Percentiles rank a stretch among this genome's conserved stretches.
Evolutionary conservation across 2,329 filamentous ascomycete species (phyloP).

Genomic region (Venturia oleaginea): DNA sequence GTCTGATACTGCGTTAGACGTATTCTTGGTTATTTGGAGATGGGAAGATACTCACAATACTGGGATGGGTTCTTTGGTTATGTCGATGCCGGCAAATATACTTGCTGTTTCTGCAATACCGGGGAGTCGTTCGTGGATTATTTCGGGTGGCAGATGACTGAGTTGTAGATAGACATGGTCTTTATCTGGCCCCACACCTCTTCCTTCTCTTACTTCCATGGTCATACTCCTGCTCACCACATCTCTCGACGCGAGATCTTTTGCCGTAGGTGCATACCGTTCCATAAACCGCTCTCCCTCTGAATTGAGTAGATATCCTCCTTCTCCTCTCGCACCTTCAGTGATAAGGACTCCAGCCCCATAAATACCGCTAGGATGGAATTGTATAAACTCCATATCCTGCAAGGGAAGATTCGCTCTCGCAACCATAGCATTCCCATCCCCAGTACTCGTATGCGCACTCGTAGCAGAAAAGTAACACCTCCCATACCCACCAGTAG

Average conservation of each 20-base stretch:
- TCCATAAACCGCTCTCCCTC: conserved; percentile 44
- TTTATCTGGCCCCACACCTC: conserved; percentile 37
- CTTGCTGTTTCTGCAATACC: conserved; percentile 43
- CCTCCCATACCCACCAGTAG: conserved; percentile 40
- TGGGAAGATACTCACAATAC: conserved; percentile 26
- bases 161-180: conserved; percentile 42
- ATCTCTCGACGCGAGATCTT: conserved; percentile 40
- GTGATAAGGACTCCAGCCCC: conserved; percentile 43
- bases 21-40: background rate
- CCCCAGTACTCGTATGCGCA: conserved; percentile 41
- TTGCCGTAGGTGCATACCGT: conserved; percentile 42
- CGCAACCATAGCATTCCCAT: conserved; percentile 42
- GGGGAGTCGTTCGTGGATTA: conserved; percentile 39
- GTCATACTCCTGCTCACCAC: conserved; percentile 41
- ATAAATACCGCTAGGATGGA: conserved; percentile 43
- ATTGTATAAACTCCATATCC: conserved; percentile 45
- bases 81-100: conserved; percentile 42
- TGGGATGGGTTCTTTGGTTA: conserved; percentile 41
- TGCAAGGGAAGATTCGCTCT: conserved; percentile 40
- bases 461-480: conserved; percentile 43
- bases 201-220: conserved; percentile 39
- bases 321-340: conserved; percentile 42
- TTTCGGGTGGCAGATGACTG: conserved; percentile 37
- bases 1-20: conserved; percentile 20
- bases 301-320: conserved; percentile 40